Percentiles rank a stretch among this genome's conserved stretches.
Conservation (phyloP, 2,329 filamentous ascomycete genomes). For the Coniochaeta ligniaria region DNA sequence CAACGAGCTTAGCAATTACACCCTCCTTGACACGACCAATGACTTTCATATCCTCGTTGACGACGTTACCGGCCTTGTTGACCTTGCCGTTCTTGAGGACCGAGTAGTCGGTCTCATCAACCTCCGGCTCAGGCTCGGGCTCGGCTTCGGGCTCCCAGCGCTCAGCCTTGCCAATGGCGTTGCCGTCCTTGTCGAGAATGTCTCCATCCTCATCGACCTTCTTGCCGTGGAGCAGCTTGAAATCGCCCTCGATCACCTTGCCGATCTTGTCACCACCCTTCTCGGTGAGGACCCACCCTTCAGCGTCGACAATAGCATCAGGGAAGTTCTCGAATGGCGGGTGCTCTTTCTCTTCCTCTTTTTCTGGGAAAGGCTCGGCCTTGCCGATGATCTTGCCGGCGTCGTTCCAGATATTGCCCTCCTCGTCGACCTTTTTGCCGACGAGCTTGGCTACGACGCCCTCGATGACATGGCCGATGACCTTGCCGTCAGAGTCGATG, state of each 20-base stretch:
- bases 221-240: slow-evolving; percentile 57
- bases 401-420: slow-evolving; percentile 67
- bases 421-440: slow-evolving; percentile 56
- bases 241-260: slow-evolving; percentile 55
- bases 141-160: slow-evolving; percentile 28
- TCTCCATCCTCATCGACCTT: slow-evolving; percentile 63
- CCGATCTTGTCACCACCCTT: slow-evolving; percentile 40
- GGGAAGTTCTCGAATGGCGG: slow-evolving; percentile 54
- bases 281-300: slow-evolving; percentile 43
- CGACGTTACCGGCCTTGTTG: slow-evolving; percentile 52
- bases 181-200: slow-evolving; percentile 58
- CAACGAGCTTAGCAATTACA: slow-evolving; percentile 54
- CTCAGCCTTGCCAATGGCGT: slow-evolving; percentile 48
- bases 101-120: slow-evolving; percentile 32
- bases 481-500: slow-evolving; percentile 42
- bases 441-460: slow-evolving; percentile 59
- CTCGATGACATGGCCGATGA: slow-evolving; percentile 57
- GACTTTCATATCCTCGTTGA: slow-evolving; percentile 43
- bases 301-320: slow-evolving; percentile 42
- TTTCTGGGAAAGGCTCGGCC: slow-evolving; percentile 54
- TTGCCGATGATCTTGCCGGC: slow-evolving; percentile 60
- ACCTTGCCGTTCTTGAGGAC: slow-evolving; percentile 46
- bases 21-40: slow-evolving; percentile 60
- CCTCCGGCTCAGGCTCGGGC: slow-evolving; percentile 39
- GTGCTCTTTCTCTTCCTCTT: slow-evolving; percentile 42